Conservation (phyloP, 2,329 filamentous ascomycete genomes). For the Alternaria solani region DNA sequence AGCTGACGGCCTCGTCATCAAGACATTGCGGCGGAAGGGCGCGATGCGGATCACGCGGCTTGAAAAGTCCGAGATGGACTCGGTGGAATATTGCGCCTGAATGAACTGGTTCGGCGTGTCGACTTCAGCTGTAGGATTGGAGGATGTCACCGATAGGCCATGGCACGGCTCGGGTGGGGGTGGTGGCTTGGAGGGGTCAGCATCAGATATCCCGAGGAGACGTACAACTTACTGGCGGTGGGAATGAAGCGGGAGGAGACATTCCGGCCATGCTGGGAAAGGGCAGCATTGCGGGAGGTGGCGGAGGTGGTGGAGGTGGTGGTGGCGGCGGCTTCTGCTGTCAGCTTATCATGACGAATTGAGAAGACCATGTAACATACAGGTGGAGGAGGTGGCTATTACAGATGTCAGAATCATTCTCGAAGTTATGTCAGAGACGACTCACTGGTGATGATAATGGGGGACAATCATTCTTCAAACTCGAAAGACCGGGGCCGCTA, state of each 20-base stretch:
- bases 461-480: not conserved
- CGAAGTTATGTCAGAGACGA: not conserved
- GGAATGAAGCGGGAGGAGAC: slow-evolving; percentile 20
- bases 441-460: not conserved
- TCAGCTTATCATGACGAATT: not conserved
- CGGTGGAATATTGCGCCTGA: slow-evolving; percentile 29
- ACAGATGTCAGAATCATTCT: not conserved
- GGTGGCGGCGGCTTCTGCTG: not conserved
- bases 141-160: not conserved
- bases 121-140: slow-evolving; percentile 14
- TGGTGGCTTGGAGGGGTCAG: slow-evolving; percentile 7
- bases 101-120: slow-evolving; percentile 30
- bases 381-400: not conserved
- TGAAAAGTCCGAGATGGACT: slow-evolving; percentile 19
- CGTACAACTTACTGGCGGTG: not conserved
- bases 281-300: not conserved
- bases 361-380: not conserved
- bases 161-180: slow-evolving; percentile 21
- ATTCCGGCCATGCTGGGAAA: not conserved
- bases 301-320: not conserved
- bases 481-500: rapidly evolving
- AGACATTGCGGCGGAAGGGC: slow-evolving; percentile 37
- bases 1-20: slow-evolving; percentile 33
- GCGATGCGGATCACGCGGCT: slow-evolving; percentile 29
- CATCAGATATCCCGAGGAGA: not conserved